phyloP scores from a whole-genome alignment of 495 filamentous ascomycete genomes.

The Aspergillus avenaceus region DNA sequence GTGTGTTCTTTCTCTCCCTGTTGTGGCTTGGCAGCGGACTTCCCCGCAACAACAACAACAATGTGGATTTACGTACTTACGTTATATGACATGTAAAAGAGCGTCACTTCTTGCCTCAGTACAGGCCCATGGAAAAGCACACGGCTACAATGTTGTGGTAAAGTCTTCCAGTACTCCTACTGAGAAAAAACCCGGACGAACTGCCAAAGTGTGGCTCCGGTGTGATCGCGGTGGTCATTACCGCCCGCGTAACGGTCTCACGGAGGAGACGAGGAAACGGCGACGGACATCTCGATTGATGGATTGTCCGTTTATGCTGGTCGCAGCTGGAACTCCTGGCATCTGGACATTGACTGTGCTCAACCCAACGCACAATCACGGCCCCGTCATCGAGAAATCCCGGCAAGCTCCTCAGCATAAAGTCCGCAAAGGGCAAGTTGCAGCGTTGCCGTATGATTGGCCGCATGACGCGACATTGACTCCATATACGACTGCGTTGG shows the following conservation, averaged over 20 bases:
- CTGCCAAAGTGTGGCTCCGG: conserved; percentile 45
- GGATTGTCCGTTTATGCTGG: conserved; percentile 47
- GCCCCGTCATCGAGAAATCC: conserved; percentile 38
- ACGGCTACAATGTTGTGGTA: conserved; percentile 46
- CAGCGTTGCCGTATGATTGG: conserved; percentile 56
- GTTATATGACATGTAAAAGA: conserved; percentile 16
- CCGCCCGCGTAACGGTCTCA: conserved; percentile 45
- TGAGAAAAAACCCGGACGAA: conserved; percentile 45
- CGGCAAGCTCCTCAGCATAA: conserved; percentile 39
- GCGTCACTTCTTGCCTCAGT: conserved; percentile 38
- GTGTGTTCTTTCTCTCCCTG: neutral
- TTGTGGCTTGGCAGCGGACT: neutral
- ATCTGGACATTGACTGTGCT: conserved; percentile 44
- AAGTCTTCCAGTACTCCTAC: conserved; percentile 46
- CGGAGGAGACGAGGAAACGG: conserved; percentile 46
- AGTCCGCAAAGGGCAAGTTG: conserved; percentile 44
- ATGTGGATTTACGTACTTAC: neutral
- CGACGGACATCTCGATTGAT: conserved; percentile 43
- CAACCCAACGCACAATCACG: conserved; percentile 44
- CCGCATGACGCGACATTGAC: conserved; percentile 57
- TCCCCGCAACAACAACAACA: neutral
- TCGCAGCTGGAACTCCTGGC: conserved; percentile 41
- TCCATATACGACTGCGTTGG: conserved; percentile 56
- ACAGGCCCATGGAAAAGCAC: conserved; percentile 40
- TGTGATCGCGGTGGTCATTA: conserved; percentile 51